phyloP scores from a whole-genome alignment of 257 asterid species.

The Ocimum tenuiflorum region DNA sequence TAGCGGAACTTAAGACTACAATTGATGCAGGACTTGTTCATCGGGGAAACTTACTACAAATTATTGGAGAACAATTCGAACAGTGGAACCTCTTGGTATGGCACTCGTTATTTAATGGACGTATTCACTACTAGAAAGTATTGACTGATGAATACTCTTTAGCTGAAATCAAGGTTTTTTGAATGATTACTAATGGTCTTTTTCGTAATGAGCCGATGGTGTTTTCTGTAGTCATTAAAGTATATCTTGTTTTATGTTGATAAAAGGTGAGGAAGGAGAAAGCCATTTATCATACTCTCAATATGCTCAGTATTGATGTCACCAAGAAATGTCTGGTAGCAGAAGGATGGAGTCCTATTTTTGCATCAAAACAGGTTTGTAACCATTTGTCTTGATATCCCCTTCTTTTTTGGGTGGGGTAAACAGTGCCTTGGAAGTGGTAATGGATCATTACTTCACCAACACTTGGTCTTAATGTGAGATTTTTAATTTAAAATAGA shows the following conservation, averaged over 20 bases:
- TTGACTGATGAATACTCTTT: not conserved
- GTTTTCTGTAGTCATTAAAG: slow-evolving; percentile 12
- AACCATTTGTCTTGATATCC: not conserved
- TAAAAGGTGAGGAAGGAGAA: slow-evolving; percentile 88
- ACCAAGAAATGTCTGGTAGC: slow-evolving; percentile 96
- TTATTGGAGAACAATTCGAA: slow-evolving; percentile 73
- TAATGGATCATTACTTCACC: not conserved
- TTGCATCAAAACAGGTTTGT: slow-evolving; percentile 76
- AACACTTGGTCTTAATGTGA: slow-evolving; percentile 5
- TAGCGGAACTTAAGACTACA: slow-evolving; percentile 81
- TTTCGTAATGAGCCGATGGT: not conserved
- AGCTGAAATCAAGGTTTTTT: not conserved
- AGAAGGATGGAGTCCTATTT: slow-evolving; percentile 99
- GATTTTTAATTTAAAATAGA: not conserved
- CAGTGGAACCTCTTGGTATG: slow-evolving; percentile 88
- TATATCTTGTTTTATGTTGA: slow-evolving; percentile 18
- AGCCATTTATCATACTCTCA: slow-evolving; percentile 87
- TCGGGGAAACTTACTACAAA: slow-evolving; percentile 72
- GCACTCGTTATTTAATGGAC: slow-evolving; percentile 1
- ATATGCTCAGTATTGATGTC: slow-evolving; percentile 98
- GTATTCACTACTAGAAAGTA: not conserved
- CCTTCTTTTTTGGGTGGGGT: not conserved
- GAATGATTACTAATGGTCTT: slow-evolving; percentile 1
- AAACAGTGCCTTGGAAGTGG: not conserved
- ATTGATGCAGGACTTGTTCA: slow-evolving; percentile 87